Percentiles rank a stretch among this genome's conserved stretches.
phyloP scores from a whole-genome alignment of 2,329 filamentous ascomycete species.

The Verticillium albo-atrum region DNA sequence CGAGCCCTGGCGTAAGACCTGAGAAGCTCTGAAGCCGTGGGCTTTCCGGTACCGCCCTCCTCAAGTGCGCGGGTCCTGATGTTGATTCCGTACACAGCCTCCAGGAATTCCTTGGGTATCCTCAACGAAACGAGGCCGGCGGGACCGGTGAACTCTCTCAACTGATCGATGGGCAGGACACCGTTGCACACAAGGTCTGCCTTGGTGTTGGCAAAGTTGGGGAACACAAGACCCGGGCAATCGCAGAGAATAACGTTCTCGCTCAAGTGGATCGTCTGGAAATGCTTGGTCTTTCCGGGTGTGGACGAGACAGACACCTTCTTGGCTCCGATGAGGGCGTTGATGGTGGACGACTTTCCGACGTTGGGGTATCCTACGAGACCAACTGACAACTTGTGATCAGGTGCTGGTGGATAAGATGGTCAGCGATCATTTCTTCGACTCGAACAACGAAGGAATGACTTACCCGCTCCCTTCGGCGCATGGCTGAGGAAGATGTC shows the following conservation, averaged over 20 bases:
- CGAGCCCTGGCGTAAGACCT: constrained; percentile 82
- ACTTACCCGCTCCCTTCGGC: constrained; percentile 47
- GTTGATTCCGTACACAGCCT: constrained; percentile 90
- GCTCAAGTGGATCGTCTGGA: constrained; percentile 94
- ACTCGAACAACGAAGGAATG: constrained; percentile 7
- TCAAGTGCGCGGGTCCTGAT: constrained; percentile 77
- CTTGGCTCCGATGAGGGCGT: constrained; percentile 95
- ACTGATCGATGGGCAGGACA: constrained; percentile 91
- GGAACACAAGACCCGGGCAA: constrained; percentile 97
- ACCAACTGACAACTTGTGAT: constrained; percentile 78
- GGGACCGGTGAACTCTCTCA: constrained; percentile 88
- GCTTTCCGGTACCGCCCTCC: constrained; percentile 86
- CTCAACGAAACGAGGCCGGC: constrained; percentile 76
- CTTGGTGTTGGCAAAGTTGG: constrained; percentile 95
- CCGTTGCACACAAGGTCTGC: constrained; percentile 94
- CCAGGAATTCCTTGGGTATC: constrained; percentile 83
- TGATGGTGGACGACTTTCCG: constrained; percentile 98
- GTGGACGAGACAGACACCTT: constrained; percentile 98
- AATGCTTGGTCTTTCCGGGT: constrained; percentile 98
- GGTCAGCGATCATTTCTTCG: neutral
- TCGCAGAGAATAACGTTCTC: constrained; percentile 89
- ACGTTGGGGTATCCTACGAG: constrained; percentile 98
- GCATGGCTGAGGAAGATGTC: constrained; percentile 76
- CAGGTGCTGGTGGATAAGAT: constrained; percentile 28
- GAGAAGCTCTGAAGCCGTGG: constrained; percentile 81